Evolutionary conservation across 2,329 filamentous ascomycete genomes (phyloP), one percentile per base, ranked within the genome.

Genomic region (Penicillium corylophilum): DNA sequence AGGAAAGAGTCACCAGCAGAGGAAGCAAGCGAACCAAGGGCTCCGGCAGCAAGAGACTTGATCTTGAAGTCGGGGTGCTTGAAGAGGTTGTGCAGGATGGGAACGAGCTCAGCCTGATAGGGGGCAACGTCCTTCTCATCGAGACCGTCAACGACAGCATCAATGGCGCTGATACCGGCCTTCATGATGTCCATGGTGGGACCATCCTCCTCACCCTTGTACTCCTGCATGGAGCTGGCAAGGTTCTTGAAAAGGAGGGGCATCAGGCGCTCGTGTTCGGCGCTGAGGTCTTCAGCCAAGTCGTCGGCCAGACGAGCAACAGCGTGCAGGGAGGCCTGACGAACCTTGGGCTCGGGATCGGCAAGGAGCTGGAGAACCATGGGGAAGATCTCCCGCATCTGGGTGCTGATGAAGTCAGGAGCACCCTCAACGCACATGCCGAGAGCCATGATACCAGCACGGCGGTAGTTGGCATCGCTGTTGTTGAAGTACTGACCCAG

Each of bases 341-440:
- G 86, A 52, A 99, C 94, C 63, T 86, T 85, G 61, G 85, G 81
- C 61, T 95, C 89, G n/a, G 83, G 79, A 68, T 99, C 94, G 68
- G 90, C 72, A 35, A 99, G 83, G 8, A 97, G 82, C 65, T 84
- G 85, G 51, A 96, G 80, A 53, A 97, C 85, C 62, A 89, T 81
- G 44, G 94, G 94, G 71, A 97, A 84, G 60, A 97, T 88, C 60
- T 87, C 83, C 66, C 87, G 82, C 56, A 97, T 83, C 74, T 99
- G 94, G 18, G 92, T 96, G 58, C 90, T 90, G 67, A 97, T 91
- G 74, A 97, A 99, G 72, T 99, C 94, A 15, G 94, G 94, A 26
- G 94, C 93, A 63, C 94, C 94, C 78, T 97, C 94, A 47, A 96
- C 93, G 63, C 90, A 93, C 78, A 93, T 95, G 53, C 93, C 93